Evolutionary conservation across 139 green algal species (phyloP).

Genomic region (Choricystis sp.): DNA sequence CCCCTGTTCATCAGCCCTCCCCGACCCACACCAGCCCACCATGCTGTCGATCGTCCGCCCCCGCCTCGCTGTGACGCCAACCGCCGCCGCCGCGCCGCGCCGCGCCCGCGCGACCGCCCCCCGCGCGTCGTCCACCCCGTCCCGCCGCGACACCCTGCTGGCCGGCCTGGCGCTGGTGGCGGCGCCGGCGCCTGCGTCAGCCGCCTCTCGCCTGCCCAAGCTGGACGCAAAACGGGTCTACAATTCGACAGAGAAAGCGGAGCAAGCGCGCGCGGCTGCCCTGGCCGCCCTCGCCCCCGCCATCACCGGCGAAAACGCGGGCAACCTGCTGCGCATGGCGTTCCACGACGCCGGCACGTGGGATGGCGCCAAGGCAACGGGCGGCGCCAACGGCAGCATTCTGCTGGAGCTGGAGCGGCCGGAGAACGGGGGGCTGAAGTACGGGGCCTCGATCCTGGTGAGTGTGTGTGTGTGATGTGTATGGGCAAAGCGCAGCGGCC

Average conservation of each 20-base stretch:
- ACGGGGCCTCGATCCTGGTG: not conserved
- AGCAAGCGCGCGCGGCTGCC: not conserved
- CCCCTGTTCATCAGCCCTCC: conserved; percentile 4
- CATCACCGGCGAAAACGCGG: not conserved
- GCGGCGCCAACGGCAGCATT: conserved; percentile 10
- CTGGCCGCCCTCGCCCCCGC: not conserved
- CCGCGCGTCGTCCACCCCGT: not conserved
- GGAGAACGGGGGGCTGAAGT: not conserved
- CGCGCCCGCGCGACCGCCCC: not conserved
- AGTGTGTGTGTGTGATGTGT: too few species aligned
- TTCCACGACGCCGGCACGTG: conserved; percentile 23
- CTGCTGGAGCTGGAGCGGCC: not conserved
- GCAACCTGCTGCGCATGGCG: not conserved
- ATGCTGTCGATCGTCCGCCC: not conserved
- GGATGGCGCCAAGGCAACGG: conserved; percentile 3
- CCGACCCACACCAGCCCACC: not conserved
- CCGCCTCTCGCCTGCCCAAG: not conserved
- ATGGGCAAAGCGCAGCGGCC: too few species aligned
- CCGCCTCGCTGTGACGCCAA: not conserved
- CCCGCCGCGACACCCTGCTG: not conserved
- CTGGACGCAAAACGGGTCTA: not conserved
- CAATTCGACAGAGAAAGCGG: not conserved
- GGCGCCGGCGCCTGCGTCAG: too few species aligned
- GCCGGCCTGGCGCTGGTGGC: too few species aligned
- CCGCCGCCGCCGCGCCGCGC: too few species aligned